A percentile compares a stretch with the other conserved stretches of the same genome.
Evolutionary conservation across 352 stramenopile genomes (phyloP).

Genomic region (Globisporangium megalacanthum): DNA sequence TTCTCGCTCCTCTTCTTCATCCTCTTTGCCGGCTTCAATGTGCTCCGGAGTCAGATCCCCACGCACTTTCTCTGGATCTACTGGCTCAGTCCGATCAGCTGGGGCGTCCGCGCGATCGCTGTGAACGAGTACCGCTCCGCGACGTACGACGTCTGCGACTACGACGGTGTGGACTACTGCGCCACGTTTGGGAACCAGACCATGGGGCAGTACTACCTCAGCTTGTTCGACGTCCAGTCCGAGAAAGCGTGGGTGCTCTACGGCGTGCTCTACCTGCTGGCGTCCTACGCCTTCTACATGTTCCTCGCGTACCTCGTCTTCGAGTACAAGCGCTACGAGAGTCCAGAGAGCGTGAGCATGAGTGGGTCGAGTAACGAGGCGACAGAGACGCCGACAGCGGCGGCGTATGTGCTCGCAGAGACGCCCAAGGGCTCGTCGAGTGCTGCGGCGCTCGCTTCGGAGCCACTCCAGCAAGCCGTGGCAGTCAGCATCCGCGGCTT

Average conservation of each 20-base stretch:
- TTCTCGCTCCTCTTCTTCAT: neutral
- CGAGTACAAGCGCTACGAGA: neutral
- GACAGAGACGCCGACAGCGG: too few relatives aligned
- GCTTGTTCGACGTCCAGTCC: neutral
- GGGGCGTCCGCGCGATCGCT: neutral
- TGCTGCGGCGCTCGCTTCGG: neutral
- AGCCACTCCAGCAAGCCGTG: neutral
- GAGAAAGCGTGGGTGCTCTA: neutral
- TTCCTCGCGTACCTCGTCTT: neutral
- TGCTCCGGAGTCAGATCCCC: neutral
- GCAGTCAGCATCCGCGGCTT: neutral
- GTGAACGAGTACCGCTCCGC: neutral
- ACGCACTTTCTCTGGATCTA: neutral
- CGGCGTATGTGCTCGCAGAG: too few relatives aligned
- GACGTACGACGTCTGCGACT: neutral
- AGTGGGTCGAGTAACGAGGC: too few relatives aligned
- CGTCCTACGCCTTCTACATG: neutral
- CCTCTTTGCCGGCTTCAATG: neutral
- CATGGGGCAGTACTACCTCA: neutral
- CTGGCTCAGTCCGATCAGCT: neutral
- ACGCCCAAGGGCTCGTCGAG: neutral
- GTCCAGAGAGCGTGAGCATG: neutral
- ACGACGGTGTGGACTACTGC: neutral
- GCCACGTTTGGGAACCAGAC: neutral
- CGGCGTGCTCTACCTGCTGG: neutral